A percentile compares a stretch with the other conserved stretches of the same genome.
Conservation (phyloP, 495 filamentous ascomycete genomes). For the Cercophora newfieldiana region DNA sequence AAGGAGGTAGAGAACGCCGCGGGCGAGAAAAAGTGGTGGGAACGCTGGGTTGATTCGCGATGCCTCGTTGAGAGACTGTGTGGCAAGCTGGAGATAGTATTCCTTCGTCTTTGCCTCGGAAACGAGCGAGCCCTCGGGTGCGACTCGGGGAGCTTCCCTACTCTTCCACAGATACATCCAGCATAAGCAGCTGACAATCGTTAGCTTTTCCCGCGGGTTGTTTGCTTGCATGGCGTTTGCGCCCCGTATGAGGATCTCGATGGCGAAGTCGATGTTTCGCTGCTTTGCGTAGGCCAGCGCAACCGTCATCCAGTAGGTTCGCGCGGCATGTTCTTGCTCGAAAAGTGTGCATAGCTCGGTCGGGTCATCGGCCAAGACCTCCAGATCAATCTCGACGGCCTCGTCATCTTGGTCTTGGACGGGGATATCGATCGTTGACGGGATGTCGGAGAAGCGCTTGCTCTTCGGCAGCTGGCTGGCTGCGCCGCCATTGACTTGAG, state of each 20-base stretch:
- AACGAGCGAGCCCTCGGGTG: conserved; percentile 56
- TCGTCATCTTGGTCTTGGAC: conserved; percentile 78
- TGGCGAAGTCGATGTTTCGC: conserved; percentile 85
- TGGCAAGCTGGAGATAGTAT: conserved; percentile 86
- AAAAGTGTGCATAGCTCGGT: conserved; percentile 92
- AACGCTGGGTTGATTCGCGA: conserved; percentile 90
- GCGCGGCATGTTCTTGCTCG: conserved; percentile 84
- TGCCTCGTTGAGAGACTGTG: conserved; percentile 86
- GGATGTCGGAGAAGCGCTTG: conserved; percentile 83
- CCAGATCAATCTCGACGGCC: conserved; percentile 88
- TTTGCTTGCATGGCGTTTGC: conserved; percentile 69
- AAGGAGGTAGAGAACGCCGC: conserved; percentile 84
- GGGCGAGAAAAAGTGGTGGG: conserved; percentile 84
- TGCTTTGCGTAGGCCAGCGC: conserved; percentile 97
- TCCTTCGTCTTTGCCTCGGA: conserved; percentile 88
- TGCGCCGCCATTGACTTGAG: conserved; percentile 34
- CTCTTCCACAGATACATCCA: conserved; percentile 94
- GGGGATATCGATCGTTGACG: conserved; percentile 85
- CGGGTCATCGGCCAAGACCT: conserved; percentile 88
- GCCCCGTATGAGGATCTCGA: conserved; percentile 87
- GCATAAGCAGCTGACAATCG: conserved; percentile 77
- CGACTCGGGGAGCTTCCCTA: conserved; percentile 79
- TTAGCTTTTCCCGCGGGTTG: conserved; percentile 79
- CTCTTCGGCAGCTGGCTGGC: conserved; percentile 33
- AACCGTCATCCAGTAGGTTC: conserved; percentile 93